Conservation (phyloP, 2,329 filamentous ascomycete genomes). For the Calonectria montana region DNA sequence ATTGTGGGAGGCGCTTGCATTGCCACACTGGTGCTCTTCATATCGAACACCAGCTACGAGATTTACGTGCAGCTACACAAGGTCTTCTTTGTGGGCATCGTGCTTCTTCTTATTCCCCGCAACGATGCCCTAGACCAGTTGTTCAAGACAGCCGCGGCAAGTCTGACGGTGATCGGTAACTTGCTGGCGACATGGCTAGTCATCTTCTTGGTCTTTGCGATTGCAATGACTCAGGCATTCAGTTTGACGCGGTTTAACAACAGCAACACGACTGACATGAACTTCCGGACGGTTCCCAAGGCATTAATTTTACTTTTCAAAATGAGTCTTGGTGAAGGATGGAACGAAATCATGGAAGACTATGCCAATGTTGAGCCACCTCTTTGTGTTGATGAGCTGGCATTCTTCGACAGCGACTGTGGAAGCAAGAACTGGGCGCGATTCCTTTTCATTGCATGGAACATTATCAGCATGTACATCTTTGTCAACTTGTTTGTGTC, state of each 20-base stretch:
- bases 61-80: constrained; percentile 88
- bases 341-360: constrained; percentile 98
- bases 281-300: constrained; percentile 94
- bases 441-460: constrained; percentile 94
- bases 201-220: constrained; percentile 94
- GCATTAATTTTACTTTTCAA: constrained; percentile 93
- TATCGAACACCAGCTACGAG: constrained; percentile 69
- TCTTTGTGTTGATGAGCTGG: constrained; percentile 77
- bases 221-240: constrained; percentile 95
- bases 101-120: constrained; percentile 90
- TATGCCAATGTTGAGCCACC: constrained; percentile 84
- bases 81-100: constrained; percentile 89
- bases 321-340: constrained; percentile 93
- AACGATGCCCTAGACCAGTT: constrained; percentile 98
- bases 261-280: constrained; percentile 80
- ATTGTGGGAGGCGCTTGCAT: constrained; percentile 82
- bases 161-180: constrained; percentile 89
- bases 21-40: constrained; percentile 81
- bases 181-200: constrained; percentile 97
- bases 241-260: constrained; percentile 85
- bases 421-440: constrained; percentile 91
- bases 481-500: constrained; percentile 99
- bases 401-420: constrained; percentile 91
- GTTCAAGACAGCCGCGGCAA: constrained; percentile 97
- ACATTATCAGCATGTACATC: constrained; percentile 99